Evolutionary conservation across 2,329 filamentous ascomycete genomes (phyloP), one percentile per base, ranked within the genome.

Genomic region (Moelleriella libera): DNA sequence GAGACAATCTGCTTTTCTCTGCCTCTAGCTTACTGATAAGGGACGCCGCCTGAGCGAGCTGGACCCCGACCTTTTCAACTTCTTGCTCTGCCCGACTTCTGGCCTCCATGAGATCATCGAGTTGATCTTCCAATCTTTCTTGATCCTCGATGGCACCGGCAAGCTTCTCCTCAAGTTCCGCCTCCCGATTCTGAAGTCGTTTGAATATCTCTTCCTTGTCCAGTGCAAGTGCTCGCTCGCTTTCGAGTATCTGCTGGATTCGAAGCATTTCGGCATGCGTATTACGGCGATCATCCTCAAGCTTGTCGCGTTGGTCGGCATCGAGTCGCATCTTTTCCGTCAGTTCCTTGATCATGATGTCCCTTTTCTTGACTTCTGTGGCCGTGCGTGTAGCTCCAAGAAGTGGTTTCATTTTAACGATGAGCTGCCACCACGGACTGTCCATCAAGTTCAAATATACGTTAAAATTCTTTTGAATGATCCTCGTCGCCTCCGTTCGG

Each of bases 171-270:
- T 83, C 86, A 4, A 99, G 75, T 61, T 98, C 90, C 9, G 81
- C 76, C 65, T 98, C 92, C n/a, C 92, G 84, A 47, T 83, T 70
- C 60, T 96, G 92, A 28, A 98, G 72, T n/a, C 94, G 80, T 61
- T 90, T 94, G 72, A 97, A 98, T 50, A 99, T 98, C 58, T 98
- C 92, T 61, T 99, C 94, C 62, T 98, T 98, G 65, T 99, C 92
- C 5, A 98, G 70, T 1, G 92, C 92, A 41, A 98, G 73, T n/a
- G 90, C 87, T 45, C 92, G 81, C 65, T 98, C 94, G 54, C 89
- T 95, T 63, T 98, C 94, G 2, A 99, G 74, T 0, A 87, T 94
- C 57, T 97, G 88, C 61, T 96, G 89, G 44, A 97, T 86, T 32
- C 85, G 82, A 54, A 89, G 78, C 58, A 96, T 83, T 58, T 98